Base-by-base conservation (phyloP, 2,329 filamentous ascomycete species). In the Huntiella decipiens region DNA sequence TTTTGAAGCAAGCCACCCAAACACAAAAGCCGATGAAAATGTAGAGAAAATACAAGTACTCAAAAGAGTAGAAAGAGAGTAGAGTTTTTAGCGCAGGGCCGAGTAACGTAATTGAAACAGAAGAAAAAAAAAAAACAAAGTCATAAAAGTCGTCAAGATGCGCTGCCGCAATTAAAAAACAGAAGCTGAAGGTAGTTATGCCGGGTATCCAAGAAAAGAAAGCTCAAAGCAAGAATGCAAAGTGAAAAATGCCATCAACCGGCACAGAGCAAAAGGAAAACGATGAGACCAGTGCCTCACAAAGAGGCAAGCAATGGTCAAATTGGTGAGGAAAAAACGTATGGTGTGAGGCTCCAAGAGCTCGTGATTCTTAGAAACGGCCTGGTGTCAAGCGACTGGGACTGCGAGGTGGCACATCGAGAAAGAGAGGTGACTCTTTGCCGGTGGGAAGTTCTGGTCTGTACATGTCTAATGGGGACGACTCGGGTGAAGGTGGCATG, bases 401-500 rank as follows among this genome's bases (percentile, higher is more conserved):
- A 54, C 66, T 71, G 54, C 67, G 64, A 38, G 65, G 59, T 51
- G 69, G 66, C 52, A 73, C 58, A 1, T 41, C 38, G 13, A 48
- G 46, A 35, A 49, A 49, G 4, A 49, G 43, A 19, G 47, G 44
- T 31, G 40, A 13, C 38, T 42, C 39, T 22, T 49, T 43, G n/a
- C 16, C 22, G n/a, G 38, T 22, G 3, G 40, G 28, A 11, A 36
- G 12, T n/a, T 36, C 34, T 3, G 28, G 12, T 4, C 44, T 42
- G 39, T 52, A 44, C 12, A 49, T 42, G 7, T 49, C 47, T 2
- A 47, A 15, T 15, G 68, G 59, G 22, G 70, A 59, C 16, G 67
- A 65, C 38, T 74, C 72, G 34, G 79, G 79, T 50, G 79, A 82
- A 15, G 78, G 79, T 5, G 82, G 82, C 74, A 83, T 74, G 41